Evolutionary conservation across 805 yeast species (phyloP).

Genomic region (Barnettozyma botsteinii): DNA sequence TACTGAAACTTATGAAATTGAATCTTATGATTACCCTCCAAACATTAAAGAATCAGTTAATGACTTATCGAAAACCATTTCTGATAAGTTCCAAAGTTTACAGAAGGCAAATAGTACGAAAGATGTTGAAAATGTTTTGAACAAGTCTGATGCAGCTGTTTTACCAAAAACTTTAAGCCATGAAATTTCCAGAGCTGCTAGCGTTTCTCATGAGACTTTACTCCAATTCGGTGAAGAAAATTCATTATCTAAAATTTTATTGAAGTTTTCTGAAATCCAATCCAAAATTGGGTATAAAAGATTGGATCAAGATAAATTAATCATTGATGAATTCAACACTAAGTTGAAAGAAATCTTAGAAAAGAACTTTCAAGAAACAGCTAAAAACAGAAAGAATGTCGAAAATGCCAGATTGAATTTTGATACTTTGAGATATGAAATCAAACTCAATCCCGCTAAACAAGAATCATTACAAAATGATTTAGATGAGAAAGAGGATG

Average conservation of each 20-base stretch:
- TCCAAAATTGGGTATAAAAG: slow-evolving; percentile 62
- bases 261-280: slow-evolving; percentile 50
- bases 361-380: slow-evolving; percentile 55
- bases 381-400: slow-evolving; percentile 58
- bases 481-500: slow-evolving; percentile 57
- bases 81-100: slow-evolving; percentile 51
- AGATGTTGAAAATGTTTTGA: slow-evolving; percentile 45
- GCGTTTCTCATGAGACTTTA: slow-evolving; percentile 43
- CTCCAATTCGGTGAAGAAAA: slow-evolving; percentile 26
- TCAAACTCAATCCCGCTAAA: slow-evolving; percentile 26
- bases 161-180: slow-evolving; percentile 72
- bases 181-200: slow-evolving; percentile 55
- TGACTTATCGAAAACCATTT: slow-evolving; percentile 54
- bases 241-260: slow-evolving; percentile 23
- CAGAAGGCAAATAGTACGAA: slow-evolving; percentile 60
- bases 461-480: slow-evolving; percentile 17
- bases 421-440: slow-evolving; percentile 62
- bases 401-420: slow-evolving; percentile 65
- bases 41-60: slow-evolving; percentile 60
- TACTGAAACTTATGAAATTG: slow-evolving; percentile 62
- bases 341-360: slow-evolving; percentile 48
- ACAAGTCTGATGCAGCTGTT: slow-evolving; percentile 6
- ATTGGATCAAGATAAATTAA: slow-evolving; percentile 60
- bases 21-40: slow-evolving; percentile 81
- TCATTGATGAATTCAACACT: slow-evolving; percentile 53